phyloP scores from a whole-genome alignment of 495 filamentous ascomycete genomes.

The Cercophora samala region DNA sequence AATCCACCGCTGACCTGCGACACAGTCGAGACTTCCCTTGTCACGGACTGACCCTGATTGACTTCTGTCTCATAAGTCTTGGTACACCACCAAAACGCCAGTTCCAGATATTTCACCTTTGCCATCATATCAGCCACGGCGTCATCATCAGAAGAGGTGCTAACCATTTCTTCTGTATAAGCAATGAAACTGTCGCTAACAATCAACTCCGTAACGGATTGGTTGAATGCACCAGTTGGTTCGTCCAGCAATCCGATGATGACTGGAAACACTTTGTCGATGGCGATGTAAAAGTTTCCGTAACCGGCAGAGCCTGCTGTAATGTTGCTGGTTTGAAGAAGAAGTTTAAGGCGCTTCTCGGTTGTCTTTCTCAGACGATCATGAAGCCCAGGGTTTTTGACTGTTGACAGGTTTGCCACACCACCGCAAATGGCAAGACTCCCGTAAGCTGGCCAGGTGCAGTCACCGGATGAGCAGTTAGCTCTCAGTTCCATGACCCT shows the following conservation, averaged over 20 bases:
- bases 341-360: conserved; percentile 1
- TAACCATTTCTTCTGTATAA: conserved; percentile 20
- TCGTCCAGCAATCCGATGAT: conserved; percentile 11
- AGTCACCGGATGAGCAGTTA: conserved; percentile 44
- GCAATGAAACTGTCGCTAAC: conserved; percentile 22
- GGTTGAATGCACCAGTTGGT: conserved; percentile 20
- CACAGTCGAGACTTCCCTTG: conserved; percentile 7
- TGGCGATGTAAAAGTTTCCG: neutral
- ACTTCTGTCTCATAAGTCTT: conserved; percentile 16
- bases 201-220: conserved; percentile 16
- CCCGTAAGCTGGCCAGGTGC: conserved; percentile 41
- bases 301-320: conserved; percentile 12
- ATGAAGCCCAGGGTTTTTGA: conserved; percentile 13
- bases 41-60: neutral
- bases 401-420: conserved; percentile 34
- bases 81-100: conserved; percentile 24
- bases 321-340: conserved; percentile 13
- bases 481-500: conserved; percentile 14
- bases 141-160: conserved; percentile 3
- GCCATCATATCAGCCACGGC: conserved; percentile 8
- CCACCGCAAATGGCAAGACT: conserved; percentile 43
- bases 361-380: conserved; percentile 7
- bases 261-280: conserved; percentile 15
- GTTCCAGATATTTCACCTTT: conserved; percentile 21
- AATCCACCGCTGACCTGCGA: neutral